Conservation (phyloP, 306 rosid species). For the Vigna reflexopilosa region DNA sequence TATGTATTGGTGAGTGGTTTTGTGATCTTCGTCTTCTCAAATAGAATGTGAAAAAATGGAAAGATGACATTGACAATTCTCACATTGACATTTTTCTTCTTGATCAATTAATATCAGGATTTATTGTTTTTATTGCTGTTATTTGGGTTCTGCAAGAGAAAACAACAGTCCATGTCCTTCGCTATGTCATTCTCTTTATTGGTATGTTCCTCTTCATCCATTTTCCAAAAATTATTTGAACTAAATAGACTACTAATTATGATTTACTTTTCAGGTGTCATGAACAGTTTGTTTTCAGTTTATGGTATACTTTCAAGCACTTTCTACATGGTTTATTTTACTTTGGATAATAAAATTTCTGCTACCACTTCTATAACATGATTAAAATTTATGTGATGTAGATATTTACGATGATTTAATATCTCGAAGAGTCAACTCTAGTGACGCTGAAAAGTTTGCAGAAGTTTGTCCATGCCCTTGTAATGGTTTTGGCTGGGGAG, state of each 20-base stretch:
- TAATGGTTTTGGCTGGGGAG: conserved; percentile 94
- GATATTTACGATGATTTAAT: conserved; percentile 94
- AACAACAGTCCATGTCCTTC: conserved; percentile 80
- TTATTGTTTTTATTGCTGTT: conserved; percentile 78
- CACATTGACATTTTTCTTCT: conserved; percentile 33
- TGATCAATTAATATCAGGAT: conserved; percentile 65
- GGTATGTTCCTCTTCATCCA: conserved; percentile 60
- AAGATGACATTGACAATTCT: conserved; percentile 23
- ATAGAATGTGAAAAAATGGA: not conserved
- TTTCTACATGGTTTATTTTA: conserved; percentile 32
- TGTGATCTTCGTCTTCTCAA: conserved; percentile 32
- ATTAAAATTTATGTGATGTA: conserved; percentile 39
- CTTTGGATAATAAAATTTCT: conserved; percentile 24
- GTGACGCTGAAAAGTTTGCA: conserved; percentile 98
- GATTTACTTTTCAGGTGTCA: conserved; percentile 80
- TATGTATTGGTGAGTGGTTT: conserved; percentile 76
- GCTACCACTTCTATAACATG: conserved; percentile 3
- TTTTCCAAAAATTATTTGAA: conserved; percentile 34
- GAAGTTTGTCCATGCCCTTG: conserved; percentile 98
- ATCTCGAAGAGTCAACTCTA: conserved; percentile 91
- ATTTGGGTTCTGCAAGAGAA: conserved; percentile 91
- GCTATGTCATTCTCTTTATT: conserved; percentile 88
- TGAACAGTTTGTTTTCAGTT: conserved; percentile 98
- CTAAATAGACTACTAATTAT: conserved; percentile 37
- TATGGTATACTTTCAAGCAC: conserved; percentile 65